Conservation (phyloP, 2,329 filamentous ascomycete species). For the Penicillium sclerotigenum region DNA sequence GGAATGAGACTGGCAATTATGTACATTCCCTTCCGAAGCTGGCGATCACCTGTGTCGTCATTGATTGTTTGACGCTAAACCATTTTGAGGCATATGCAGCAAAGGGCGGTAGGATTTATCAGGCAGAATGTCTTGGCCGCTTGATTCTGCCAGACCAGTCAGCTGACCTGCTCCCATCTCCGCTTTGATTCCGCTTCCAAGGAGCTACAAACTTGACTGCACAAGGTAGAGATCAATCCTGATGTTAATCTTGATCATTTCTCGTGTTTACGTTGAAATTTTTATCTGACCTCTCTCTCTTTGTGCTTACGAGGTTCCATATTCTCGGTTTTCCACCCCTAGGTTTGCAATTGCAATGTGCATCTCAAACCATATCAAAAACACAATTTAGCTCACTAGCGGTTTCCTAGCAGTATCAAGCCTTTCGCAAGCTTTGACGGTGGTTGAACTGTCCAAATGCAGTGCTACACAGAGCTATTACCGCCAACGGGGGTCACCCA, state of each 20-base stretch:
- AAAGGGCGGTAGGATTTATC: background rate
- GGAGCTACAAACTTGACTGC: constrained; percentile 7
- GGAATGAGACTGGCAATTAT: too few species aligned
- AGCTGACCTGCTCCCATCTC: background rate
- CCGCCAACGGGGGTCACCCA: constrained; percentile 93
- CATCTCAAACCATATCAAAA: constrained; percentile 2
- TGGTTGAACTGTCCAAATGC: constrained; percentile 57
- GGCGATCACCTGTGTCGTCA: constrained; percentile 7
- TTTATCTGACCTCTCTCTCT: background rate
- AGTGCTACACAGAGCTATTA: constrained; percentile 95
- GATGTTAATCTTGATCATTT: background rate
- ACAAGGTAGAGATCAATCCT: background rate
- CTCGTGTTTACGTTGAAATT: background rate
- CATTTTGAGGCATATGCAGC: background rate
- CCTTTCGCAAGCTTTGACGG: background rate
- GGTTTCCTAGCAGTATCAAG: background rate
- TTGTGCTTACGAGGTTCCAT: background rate
- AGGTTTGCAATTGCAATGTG: constrained; percentile 13
- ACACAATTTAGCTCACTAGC: constrained; percentile 11
- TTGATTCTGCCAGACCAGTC: constrained; percentile 2
- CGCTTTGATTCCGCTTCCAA: constrained; percentile 2
- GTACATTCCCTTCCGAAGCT: background rate
- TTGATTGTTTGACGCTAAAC: constrained; percentile 2
- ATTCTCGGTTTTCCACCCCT: background rate
- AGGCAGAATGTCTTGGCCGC: background rate